Base-by-base conservation (phyloP, 345 rosid species). In the Trapa bicornis region DNA sequence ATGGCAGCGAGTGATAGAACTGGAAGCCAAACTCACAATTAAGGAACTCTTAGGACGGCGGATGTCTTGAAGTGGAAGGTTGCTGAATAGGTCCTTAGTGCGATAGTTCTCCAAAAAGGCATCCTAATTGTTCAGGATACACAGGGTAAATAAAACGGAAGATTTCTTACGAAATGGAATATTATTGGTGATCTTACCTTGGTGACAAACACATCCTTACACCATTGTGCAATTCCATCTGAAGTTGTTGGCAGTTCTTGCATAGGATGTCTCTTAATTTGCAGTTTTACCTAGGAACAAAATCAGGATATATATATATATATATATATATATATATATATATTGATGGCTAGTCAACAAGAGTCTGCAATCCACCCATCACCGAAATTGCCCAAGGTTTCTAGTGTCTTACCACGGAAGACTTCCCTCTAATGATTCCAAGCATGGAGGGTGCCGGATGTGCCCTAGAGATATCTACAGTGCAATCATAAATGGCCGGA, bases 401-500 rank as follows among this genome's bases (percentile, higher is more conserved):
- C 57, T 65, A 29, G 32, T 66, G 4, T 65, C 87, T 81, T 86
- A 90, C 98, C 84, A 90, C 91, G 29, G 96, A 87, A 70, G 92
- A 72, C 77, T 90, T 86, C 56, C 97, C 81, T 80, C 84, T 82
- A 73, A 93, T 76, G 62, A 93, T 74, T 74, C 90, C 84, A 37
- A 90, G 77, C 85, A 93, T 76, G 11, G 92, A 90, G 16, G 98
- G 98, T 36, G 84, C 79, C 3, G 86, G 84, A 67, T 86, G 84
- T 62, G 78, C 74, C 77, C 79, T 85, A 0, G 94, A 85, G 73
- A 91, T 82, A 63, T 86, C 85, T 70, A 86, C 83, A 16, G 97
- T 91, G 62, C 85, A 80, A 74, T 93, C 95, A 79, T 93, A 93
- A 71, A 93, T 84, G 71, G 95, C 96, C 39, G 97, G 99, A 67